A percentile compares a stretch with the other conserved stretches of the same genome.
Conservation (phyloP, 352 stramenopile genomes). For the Phytopythium oedochilum region DNA sequence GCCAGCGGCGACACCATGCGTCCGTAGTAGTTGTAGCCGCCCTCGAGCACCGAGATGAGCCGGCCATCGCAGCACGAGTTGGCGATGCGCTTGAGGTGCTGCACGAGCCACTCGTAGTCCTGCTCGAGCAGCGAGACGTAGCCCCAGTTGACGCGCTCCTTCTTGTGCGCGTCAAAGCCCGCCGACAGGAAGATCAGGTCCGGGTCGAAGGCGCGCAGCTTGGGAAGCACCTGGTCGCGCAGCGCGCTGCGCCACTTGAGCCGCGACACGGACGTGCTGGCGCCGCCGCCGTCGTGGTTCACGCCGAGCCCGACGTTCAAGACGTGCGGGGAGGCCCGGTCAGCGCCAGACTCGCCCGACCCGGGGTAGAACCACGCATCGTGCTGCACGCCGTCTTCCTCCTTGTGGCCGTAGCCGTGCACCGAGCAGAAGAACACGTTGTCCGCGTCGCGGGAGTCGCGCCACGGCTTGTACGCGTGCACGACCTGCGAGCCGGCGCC, state of each 20-base stretch:
- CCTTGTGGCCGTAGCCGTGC: constrained; percentile 74
- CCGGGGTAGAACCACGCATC: constrained; percentile 82
- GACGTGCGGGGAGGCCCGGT: constrained; percentile 33
- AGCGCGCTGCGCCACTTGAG: constrained; percentile 77
- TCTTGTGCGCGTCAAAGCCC: constrained; percentile 78
- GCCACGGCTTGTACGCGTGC: constrained; percentile 95
- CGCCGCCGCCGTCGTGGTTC: neutral
- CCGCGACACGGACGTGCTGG: constrained; percentile 39
- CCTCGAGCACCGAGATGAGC: constrained; percentile 81
- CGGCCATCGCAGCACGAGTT: constrained; percentile 65
- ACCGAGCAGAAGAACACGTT: constrained; percentile 96
- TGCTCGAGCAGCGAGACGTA: constrained; percentile 75
- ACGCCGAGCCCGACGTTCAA: constrained; percentile 62
- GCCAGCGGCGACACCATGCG: constrained; percentile 80
- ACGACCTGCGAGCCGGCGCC: constrained; percentile 79
- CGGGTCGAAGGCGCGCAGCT: constrained; percentile 53
- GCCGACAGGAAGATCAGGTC: constrained; percentile 82
- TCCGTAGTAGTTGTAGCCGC: constrained; percentile 85
- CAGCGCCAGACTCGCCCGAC: constrained; percentile 39
- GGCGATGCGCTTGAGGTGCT: constrained; percentile 68
- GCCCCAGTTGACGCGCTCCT: constrained; percentile 77
- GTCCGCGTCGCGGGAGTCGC: constrained; percentile 90
- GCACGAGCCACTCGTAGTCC: constrained; percentile 83
- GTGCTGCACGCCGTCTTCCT: constrained; percentile 42
- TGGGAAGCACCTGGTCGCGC: constrained; percentile 54